A percentile compares a stretch with the other conserved stretches of the same genome.
phyloP scores from a whole-genome alignment of 305 asterid genomes.

The Caryopteris hybrid region DNA sequence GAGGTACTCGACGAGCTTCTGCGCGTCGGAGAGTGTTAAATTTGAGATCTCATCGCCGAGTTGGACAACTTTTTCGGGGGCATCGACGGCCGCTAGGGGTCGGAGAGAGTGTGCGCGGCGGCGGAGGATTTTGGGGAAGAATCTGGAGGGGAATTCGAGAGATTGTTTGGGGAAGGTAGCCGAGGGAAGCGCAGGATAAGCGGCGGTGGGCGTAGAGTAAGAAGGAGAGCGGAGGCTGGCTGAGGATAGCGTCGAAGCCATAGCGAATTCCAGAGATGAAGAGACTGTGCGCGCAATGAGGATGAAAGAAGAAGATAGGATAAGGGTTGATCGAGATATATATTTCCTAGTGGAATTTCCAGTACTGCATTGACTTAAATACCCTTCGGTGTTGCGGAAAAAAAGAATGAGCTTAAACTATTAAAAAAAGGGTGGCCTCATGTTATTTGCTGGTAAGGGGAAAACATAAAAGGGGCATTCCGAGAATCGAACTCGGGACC shows the following conservation, averaged over 20 bases:
- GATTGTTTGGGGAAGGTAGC: constrained; percentile 36
- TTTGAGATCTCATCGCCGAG: constrained; percentile 87
- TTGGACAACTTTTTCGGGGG: constrained; percentile 74
- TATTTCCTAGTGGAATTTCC: not conserved
- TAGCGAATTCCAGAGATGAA: not conserved
- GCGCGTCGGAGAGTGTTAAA: constrained; percentile 77
- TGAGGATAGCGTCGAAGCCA: constrained; percentile 49
- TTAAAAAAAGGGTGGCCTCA: too few relatives aligned
- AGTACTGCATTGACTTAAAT: not conserved
- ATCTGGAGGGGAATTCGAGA: constrained; percentile 27
- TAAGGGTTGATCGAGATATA: not conserved
- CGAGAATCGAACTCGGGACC: constrained; percentile 99
- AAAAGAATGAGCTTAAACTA: too few relatives aligned
- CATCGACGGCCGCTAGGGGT: constrained; percentile 68
- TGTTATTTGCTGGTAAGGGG: too few relatives aligned
- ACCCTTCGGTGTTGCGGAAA: not conserved
- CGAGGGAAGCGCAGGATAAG: constrained; percentile 20
- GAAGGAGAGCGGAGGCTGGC: constrained; percentile 22
- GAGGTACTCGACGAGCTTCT: constrained; percentile 93
- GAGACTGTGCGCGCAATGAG: not conserved
- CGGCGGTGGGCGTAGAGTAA: constrained; percentile 16
- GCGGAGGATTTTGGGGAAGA: constrained; percentile 29
- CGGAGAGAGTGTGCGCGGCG: constrained; percentile 47
- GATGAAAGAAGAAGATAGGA: constrained; percentile 4
- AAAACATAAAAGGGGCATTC: constrained; percentile 54